Evolutionary conservation across 805 yeast species (phyloP), one percentile per base, ranked within the genome.

Genomic region (Metschnikowia borealis): DNA sequence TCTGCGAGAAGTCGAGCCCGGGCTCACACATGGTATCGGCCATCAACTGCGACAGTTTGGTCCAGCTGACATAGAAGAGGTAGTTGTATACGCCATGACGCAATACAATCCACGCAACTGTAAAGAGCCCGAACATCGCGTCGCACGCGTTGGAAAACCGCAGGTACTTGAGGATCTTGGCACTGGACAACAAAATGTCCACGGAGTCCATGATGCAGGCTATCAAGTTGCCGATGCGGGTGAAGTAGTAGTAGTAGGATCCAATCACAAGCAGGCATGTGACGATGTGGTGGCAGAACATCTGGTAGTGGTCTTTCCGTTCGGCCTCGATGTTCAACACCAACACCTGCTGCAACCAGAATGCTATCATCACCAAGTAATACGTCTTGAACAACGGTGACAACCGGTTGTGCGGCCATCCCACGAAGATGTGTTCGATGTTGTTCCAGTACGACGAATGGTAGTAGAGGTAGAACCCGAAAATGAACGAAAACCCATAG

Each of bases 281-380:
- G 50, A 91, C 83, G 50, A 91, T 82, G 67, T 90, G 97, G 65
- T 90, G 97, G 42, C 84, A 70, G 61, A 89, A 81, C 97, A 90
- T 90, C 68, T 90, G 96, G 58, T 69, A 66, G 64, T 87, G 83
- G 64, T 90, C 97, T 63, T 89, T 89, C 54, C 97, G 80, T 54
- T 77, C 80, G 53, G 80, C 83, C 67, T 90, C 97, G 46, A 89
- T 68, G 67, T 89, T 82, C 52, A 91, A 73, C 31, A 86, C 87
- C 57, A 87, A 75, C 21, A 88, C 74, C 66, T 89, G 96, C 60
- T 87, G 89, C 54, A 88, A 61, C 95, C 96, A 91, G 57, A 80
- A 80, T 13, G 86, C 84, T n/a, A 85, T 74, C 58, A 86, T 85
- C 37, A 82, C 67, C 38, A 90, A 74, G 61, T 90, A 90, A 68